phyloP scores from a whole-genome alignment of 495 filamentous ascomycete genomes.

The Echria macrotheca region DNA sequence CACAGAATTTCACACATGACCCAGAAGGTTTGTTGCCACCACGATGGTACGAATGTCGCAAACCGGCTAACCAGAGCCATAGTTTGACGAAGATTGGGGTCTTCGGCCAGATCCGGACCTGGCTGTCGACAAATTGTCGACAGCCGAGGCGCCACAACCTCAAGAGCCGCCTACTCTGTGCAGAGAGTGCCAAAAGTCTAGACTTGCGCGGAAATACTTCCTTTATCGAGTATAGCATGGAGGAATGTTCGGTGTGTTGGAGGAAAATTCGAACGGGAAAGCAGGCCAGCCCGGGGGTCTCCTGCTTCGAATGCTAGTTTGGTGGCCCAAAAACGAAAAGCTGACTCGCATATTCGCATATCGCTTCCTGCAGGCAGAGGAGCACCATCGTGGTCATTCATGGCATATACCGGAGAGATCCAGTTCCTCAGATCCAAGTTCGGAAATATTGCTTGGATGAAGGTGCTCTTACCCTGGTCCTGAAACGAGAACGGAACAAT shows the following conservation, averaged over 20 bases:
- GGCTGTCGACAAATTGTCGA: no score
- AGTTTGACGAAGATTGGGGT: no score
- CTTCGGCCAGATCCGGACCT: no score
- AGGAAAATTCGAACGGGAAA: background rate
- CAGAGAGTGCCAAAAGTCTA: no score
- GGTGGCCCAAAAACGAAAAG: constrained; percentile 7
- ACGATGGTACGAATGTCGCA: no score
- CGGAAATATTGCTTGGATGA: background rate
- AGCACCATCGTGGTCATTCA: constrained; percentile 25
- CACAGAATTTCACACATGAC: no score
- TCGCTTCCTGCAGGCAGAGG: constrained; percentile 3
- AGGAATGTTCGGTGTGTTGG: constrained; percentile 17
- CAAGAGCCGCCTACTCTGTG: no score
- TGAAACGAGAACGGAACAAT: background rate
- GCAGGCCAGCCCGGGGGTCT: constrained; percentile 2
- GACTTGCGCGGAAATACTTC: background rate
- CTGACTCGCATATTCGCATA: constrained; percentile 1
- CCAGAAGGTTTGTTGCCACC: no score
- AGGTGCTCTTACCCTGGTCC: background rate
- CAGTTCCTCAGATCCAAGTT: constrained; percentile 12
- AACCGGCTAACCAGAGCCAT: no score
- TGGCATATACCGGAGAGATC: constrained; percentile 20
- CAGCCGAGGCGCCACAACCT: no score
- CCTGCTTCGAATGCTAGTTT: constrained; percentile 15
- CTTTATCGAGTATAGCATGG: no score